Evolutionary conservation across 306 rosid species (phyloP).

Genomic region (Pterocarpus macrocarpus): DNA sequence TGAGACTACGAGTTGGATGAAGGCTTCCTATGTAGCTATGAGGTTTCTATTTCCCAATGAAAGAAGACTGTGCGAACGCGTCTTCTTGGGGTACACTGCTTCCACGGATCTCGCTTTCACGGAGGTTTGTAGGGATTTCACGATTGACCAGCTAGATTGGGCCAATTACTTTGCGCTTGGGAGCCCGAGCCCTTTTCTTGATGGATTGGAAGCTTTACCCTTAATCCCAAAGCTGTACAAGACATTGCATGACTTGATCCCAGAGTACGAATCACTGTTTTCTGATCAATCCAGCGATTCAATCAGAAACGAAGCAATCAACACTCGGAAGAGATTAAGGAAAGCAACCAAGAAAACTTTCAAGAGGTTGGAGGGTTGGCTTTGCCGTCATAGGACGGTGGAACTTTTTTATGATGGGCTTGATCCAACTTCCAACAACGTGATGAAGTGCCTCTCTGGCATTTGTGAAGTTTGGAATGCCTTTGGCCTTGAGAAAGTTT

Average conservation of each 20-base stretch:
- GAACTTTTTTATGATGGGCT: conserved; percentile 42
- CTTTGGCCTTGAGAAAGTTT: not conserved
- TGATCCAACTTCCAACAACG: not conserved
- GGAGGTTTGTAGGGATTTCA: too few relatives aligned
- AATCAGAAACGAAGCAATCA: conserved; percentile 54
- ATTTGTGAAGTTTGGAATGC: not conserved
- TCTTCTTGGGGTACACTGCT: conserved; percentile 67
- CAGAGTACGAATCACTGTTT: conserved; percentile 63
- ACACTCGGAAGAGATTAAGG: conserved; percentile 40
- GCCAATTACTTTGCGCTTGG: too few relatives aligned
- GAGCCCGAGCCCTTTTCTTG: too few relatives aligned
- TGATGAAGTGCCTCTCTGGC: not conserved
- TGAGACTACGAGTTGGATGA: conserved; percentile 60
- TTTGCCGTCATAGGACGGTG: not conserved
- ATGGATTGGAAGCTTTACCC: conserved; percentile 44
- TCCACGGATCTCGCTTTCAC: too few relatives aligned
- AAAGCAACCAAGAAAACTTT: not conserved
- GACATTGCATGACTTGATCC: conserved; percentile 64
- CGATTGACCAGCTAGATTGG: too few relatives aligned
- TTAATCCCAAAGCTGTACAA: conserved; percentile 65
- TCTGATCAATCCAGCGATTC: conserved; percentile 55
- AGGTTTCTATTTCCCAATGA: conserved; percentile 76
- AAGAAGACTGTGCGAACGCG: conserved; percentile 66
- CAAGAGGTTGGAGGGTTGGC: not conserved
- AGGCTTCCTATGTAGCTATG: conserved; percentile 60